Evolutionary conservation across 176 grass and related monocot species (phyloP).

Genomic region (Dactylis glomerata): DNA sequence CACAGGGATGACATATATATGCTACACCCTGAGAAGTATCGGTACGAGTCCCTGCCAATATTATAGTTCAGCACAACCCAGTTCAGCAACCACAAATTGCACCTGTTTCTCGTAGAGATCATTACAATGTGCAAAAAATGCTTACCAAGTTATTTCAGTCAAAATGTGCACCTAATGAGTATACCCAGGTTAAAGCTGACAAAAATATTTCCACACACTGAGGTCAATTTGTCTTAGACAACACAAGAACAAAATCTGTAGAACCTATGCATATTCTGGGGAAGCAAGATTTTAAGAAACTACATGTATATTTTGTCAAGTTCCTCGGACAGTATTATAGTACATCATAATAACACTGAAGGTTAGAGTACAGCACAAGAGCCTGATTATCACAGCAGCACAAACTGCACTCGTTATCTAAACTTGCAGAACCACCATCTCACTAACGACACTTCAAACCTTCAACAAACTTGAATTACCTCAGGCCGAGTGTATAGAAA

Average conservation of each 20-base stretch:
- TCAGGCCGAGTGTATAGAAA: constrained; percentile 34
- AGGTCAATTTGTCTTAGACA: not conserved
- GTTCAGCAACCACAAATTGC: not conserved
- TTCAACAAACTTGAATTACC: constrained; percentile 38
- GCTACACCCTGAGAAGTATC: too few relatives aligned
- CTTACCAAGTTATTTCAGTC: not conserved
- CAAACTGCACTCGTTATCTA: constrained; percentile 19
- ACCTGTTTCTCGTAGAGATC: not conserved
- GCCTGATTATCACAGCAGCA: constrained; percentile 7
- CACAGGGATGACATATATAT: too few relatives aligned
- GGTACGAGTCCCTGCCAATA: too few relatives aligned
- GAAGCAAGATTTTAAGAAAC: not conserved
- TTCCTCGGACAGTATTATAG: constrained; percentile 16
- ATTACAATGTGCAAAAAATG: not conserved
- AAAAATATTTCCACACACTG: not conserved
- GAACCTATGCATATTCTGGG: not conserved
- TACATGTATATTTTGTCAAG: constrained; percentile 17
- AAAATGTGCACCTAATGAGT: not conserved
- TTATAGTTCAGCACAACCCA: not conserved
- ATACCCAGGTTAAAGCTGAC: not conserved
- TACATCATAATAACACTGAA: constrained; percentile 23
- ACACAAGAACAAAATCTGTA: not conserved
- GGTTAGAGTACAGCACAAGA: constrained; percentile 19
- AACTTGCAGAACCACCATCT: constrained; percentile 18
- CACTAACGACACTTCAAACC: constrained; percentile 28